These are phyloP conservation scores for Ophidiomyces ophidiicola DNA, from an alignment of 2,329 filamentous ascomycete genomes.

Conservation along the genomic window DNA sequence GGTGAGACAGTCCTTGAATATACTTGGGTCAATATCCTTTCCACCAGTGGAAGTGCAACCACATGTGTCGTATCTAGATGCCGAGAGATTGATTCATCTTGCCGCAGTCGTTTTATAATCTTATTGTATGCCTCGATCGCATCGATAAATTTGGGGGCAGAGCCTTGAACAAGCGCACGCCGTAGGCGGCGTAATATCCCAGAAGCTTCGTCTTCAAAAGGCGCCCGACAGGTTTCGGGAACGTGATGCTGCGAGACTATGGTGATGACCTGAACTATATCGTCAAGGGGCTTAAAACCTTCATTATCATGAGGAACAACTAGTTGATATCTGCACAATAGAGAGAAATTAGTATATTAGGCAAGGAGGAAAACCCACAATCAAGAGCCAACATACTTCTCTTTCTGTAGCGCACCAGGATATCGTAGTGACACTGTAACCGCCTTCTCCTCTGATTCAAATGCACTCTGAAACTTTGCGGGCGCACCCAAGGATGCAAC, in stretches of 20 bases:
- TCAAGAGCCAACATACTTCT: slow-evolving; percentile 42
- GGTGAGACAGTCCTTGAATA: slow-evolving; percentile 90
- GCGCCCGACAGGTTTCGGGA: slow-evolving; percentile 52
- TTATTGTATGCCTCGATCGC: slow-evolving; percentile 69
- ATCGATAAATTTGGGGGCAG: slow-evolving; percentile 57
- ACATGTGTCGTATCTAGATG: slow-evolving; percentile 58
- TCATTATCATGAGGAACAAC: slow-evolving; percentile 69
- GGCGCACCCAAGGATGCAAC: slow-evolving; percentile 35
- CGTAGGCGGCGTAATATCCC: slow-evolving; percentile 69
- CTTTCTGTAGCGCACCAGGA: slow-evolving; percentile 58
- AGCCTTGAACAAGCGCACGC: slow-evolving; percentile 56
- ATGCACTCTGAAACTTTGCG: slow-evolving; percentile 42
- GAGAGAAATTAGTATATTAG: slow-evolving; percentile 7
- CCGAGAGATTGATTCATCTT: slow-evolving; percentile 57
- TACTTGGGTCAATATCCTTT: slow-evolving; percentile 72
- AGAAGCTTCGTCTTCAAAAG: slow-evolving; percentile 57
- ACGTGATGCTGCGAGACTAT: slow-evolving; percentile 66
- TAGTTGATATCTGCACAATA: slow-evolving; percentile 50
- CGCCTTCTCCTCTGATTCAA: slow-evolving; percentile 32
- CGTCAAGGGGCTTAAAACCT: slow-evolving; percentile 53
- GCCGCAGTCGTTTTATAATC: slow-evolving; percentile 51
- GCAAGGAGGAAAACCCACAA: not conserved
- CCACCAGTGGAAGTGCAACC: slow-evolving; percentile 59
- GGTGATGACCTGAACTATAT: slow-evolving; percentile 58
- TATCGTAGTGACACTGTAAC: slow-evolving; percentile 62